Base-by-base conservation (phyloP, 805 yeast species). In the Phaffomyces opuntiae region DNA sequence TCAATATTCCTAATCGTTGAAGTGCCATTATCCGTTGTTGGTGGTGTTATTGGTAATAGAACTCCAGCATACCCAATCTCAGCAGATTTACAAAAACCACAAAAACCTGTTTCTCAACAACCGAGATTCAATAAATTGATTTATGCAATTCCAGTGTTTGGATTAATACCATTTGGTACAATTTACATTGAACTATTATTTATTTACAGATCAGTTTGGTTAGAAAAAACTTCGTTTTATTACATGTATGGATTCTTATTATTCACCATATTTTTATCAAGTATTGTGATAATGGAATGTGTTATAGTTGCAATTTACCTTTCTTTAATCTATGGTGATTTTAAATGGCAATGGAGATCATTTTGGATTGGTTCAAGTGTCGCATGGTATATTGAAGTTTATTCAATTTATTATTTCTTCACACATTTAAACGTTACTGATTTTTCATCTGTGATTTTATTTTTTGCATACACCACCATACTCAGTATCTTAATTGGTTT, bases 331-430 rank as follows among this genome's bases (percentile, higher is more conserved):
- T 67, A 75, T 53, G 77, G 74, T 42, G 75, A 69, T 57, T 75
- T 77, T 42, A 67, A 73, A 53, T 89, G 96, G 96, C 87, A 86
- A 59, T 87, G 96, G 96, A 72, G 81, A 53, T 70, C 88, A 12
- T 87, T 87, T 62, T 62, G 78, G 44, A 77, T 81, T 27, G 87
- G 95, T 5, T 68, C 78, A 5, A 79, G 90, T 47, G 75, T 86
- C 40, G 87, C 88, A 29, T 70, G 82, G 71, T 87, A 83, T 64
- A 72, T 88, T 47, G 78, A 78, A 52, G 62, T 70, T 9, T 87
- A 85, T 60, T 76, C 91, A 7, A 56, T 83, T 19, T 84, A 83
- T 58, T 87, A 88, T 61, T 76, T 78, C 56, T 56, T 76, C 43
- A 67, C 69, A 43, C 72, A 75, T 54, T 68, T 86, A 61, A 74